A percentile compares a stretch with the other conserved stretches of the same genome.
phyloP scores from a whole-genome alignment of 2,329 filamentous ascomycete species.

The Sporothrix brasiliensis region DNA sequence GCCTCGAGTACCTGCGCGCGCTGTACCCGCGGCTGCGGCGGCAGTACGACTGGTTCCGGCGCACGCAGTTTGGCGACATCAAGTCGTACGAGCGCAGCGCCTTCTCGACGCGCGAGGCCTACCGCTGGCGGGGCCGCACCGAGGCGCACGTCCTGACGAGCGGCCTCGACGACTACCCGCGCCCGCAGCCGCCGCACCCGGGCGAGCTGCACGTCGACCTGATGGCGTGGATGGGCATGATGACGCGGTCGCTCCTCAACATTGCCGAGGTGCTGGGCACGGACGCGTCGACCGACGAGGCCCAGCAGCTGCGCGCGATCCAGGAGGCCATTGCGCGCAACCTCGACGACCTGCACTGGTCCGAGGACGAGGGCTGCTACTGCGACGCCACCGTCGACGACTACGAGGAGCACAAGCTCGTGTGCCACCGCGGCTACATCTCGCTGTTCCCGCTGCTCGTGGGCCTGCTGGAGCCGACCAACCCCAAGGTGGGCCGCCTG shows the following conservation, averaged over 20 bases:
- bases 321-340: slow-evolving; percentile 80
- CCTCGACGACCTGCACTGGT: slow-evolving; percentile 93
- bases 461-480: slow-evolving; percentile 74
- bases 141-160: slow-evolving; percentile 86
- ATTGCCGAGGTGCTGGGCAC: slow-evolving; percentile 77
- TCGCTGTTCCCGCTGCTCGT: slow-evolving; percentile 90
- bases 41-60: slow-evolving; percentile 94
- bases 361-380: slow-evolving; percentile 75
- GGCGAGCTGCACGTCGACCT: slow-evolving; percentile 95
- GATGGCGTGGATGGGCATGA: slow-evolving; percentile 96
- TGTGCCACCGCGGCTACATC: slow-evolving; percentile 97
- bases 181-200: slow-evolving; percentile 88
- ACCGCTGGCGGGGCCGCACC: slow-evolving; percentile 91
- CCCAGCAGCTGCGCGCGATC: slow-evolving; percentile 68
- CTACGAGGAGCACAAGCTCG: slow-evolving; percentile 84
- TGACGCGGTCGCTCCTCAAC: slow-evolving; percentile 81
- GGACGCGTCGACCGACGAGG: slow-evolving; percentile 64
- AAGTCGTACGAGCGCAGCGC: slow-evolving; percentile 88
- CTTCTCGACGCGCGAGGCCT: slow-evolving; percentile 86
- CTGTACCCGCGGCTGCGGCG: slow-evolving; percentile 85
- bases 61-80: slow-evolving; percentile 86
- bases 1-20: slow-evolving; percentile 70
- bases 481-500: slow-evolving; percentile 71
- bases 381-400: slow-evolving; percentile 96
- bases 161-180: slow-evolving; percentile 94